Conservation (phyloP, 495 filamentous ascomycete species). For the Neurospora sp. region DNA sequence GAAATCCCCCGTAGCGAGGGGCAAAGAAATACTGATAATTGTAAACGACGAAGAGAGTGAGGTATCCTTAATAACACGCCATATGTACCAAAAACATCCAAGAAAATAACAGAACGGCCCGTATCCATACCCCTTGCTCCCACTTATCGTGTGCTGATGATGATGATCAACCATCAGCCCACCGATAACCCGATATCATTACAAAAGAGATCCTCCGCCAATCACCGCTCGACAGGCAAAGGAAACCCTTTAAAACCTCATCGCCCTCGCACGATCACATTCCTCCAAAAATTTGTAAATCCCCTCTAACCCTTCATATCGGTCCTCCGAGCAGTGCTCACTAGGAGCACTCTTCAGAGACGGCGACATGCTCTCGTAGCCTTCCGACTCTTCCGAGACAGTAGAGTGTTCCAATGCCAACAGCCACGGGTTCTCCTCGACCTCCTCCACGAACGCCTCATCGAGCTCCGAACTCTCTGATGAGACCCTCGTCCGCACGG, state of each 20-base stretch:
- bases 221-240: neutral
- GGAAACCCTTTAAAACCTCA: neutral
- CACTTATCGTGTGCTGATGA: neutral
- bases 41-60: conserved; percentile 3
- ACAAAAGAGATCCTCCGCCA: neutral
- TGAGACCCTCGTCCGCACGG: conserved; percentile 34
- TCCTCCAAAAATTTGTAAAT: conserved; percentile 83
- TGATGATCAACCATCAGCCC: neutral
- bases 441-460: conserved; percentile 12
- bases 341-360: conserved; percentile 29
- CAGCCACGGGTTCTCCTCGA: conserved; percentile 38
- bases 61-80: neutral
- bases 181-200: neutral
- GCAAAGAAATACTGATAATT: neutral
- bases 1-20: neutral
- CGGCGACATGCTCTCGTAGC: conserved; percentile 41
- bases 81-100: neutral
- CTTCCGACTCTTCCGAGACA: conserved; percentile 23
- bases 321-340: conserved; percentile 35
- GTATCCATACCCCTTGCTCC: neutral
- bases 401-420: conserved; percentile 21
- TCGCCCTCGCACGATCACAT: conserved; percentile 54
- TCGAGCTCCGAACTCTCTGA: conserved; percentile 26
- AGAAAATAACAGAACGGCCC: neutral
- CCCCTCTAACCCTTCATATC: conserved; percentile 74